These are phyloP conservation scores for Fusarium camptoceras DNA, from an alignment of 2,329 filamentous ascomycete species.

Conservation along the genomic window DNA sequence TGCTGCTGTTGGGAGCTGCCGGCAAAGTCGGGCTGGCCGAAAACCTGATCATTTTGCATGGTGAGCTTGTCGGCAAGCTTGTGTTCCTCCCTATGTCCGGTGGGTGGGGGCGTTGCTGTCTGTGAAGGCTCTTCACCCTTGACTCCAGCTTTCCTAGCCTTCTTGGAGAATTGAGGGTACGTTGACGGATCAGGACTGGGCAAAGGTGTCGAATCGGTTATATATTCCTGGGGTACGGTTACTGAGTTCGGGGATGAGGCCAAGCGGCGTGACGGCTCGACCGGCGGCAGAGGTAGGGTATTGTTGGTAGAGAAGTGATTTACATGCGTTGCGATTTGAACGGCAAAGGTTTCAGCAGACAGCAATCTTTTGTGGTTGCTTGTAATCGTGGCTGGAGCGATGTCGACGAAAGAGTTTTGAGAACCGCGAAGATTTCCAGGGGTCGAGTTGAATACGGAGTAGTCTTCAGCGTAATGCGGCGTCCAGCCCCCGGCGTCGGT, in stretches of 20 bases:
- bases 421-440: constrained; percentile 67
- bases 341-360: constrained; percentile 62
- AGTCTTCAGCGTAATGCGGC: constrained; percentile 72
- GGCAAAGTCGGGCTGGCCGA: constrained; percentile 64
- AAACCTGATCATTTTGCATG: constrained; percentile 70
- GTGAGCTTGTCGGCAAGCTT: constrained; percentile 66
- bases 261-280: constrained; percentile 68
- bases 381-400: constrained; percentile 54
- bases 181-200: constrained; percentile 47
- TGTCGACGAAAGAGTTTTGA: constrained; percentile 60
- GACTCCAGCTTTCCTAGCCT: constrained; percentile 57
- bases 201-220: constrained; percentile 45
- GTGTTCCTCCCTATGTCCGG: constrained; percentile 65
- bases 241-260: constrained; percentile 67
- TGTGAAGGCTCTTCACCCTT: constrained; percentile 57
- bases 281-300: constrained; percentile 66
- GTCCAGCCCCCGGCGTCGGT: constrained; percentile 67
- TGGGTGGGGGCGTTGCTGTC: constrained; percentile 70
- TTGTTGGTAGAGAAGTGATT: constrained; percentile 69
- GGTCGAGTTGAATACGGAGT: constrained; percentile 73
- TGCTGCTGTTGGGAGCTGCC: constrained; percentile 57
- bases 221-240: constrained; percentile 48
- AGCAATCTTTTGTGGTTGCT: constrained; percentile 61
- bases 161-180: constrained; percentile 55
- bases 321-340: constrained; percentile 69